phyloP scores from a whole-genome alignment of 129 eudicot species.

The Centaurea solstitialis region DNA sequence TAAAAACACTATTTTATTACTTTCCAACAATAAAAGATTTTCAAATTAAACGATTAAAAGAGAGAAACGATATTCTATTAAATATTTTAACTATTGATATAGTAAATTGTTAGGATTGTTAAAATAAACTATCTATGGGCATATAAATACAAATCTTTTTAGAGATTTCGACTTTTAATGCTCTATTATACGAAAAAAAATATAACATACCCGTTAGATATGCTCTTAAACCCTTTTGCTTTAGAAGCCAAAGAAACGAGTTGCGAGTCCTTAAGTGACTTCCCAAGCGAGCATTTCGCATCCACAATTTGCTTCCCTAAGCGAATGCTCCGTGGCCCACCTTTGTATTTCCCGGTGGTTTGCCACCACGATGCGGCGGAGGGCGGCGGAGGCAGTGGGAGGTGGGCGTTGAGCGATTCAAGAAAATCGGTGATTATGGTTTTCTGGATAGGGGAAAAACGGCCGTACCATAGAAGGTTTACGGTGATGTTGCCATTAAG shows the following conservation, averaged over 20 bases:
- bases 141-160: no score
- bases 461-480: slow-evolving; percentile 80
- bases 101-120: no score
- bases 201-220: no score
- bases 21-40: no score
- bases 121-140: no score
- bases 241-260: slow-evolving; percentile 49
- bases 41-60: no score
- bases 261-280: slow-evolving; percentile 50
- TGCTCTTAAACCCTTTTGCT: slow-evolving; percentile 5
- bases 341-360: slow-evolving; percentile 59
- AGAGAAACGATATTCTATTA: no score
- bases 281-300: slow-evolving; percentile 62
- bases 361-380: slow-evolving; percentile 85
- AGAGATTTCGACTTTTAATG: no score
- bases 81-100: no score
- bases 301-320: slow-evolving; percentile 60
- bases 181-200: no score
- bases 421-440: slow-evolving; percentile 59
- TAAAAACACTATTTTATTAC: no score
- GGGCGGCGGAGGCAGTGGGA: slow-evolving; percentile 33
- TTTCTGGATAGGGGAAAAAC: slow-evolving; percentile 56
- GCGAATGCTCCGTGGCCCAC: slow-evolving; percentile 34
- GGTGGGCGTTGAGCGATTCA: slow-evolving; percentile 41
- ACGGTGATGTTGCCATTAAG: slow-evolving; percentile 65